Base-by-base conservation (phyloP, 371 early-diverging fungal species). In the Catenaria anguillulae region DNA sequence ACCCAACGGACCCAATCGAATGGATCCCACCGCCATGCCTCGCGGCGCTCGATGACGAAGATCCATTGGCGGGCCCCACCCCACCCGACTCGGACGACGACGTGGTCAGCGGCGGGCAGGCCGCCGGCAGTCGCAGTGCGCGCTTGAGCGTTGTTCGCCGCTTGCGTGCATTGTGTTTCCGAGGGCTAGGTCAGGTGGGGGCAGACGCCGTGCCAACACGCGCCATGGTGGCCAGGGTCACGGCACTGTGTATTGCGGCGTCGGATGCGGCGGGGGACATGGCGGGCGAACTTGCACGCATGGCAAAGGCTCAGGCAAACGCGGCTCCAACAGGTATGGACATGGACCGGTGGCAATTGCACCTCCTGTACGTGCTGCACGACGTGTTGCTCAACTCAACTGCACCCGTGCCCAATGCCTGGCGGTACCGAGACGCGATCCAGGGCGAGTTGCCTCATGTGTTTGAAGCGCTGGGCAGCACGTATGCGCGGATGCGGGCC, bases 311-410 rank as follows among this genome's bases (percentile, higher is more conserved):
- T n/a, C 50, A 35, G 17, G 23, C 64, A 1, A 26, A 26, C 29
- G 21, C 29, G 26, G 17, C 48, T 23, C 65, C 78, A 2, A n/a
- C n/a, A n/a, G n/a, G n/a, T n/a, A n/a, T n/a, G n/a, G n/a, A n/a
- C n/a, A n/a, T n/a, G n/a, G n/a, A n/a, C n/a, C 73, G 69, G 12
- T 83, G 87, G 0, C 81, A 84, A 17, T 66, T 86, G 5, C 75
- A 79, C 21, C 71, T 72, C 36, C 71, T 95, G 23, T 85, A 84
- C 65, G 71, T 93, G 15, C 77, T 93, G 10, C 86, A 86, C 0
- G 96, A 95, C 62, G 82, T 93, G 23, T 73, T 93, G 33, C 87
- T 88, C 69, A 93, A 93, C 70, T 78, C 86, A 62, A 81, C 84
- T 42, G 83, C 81, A 8, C 79, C 81, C 17, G 77, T 92, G 0